Conservation (phyloP, 208 protist genomes). For the Porcisia hertigi region DNA sequence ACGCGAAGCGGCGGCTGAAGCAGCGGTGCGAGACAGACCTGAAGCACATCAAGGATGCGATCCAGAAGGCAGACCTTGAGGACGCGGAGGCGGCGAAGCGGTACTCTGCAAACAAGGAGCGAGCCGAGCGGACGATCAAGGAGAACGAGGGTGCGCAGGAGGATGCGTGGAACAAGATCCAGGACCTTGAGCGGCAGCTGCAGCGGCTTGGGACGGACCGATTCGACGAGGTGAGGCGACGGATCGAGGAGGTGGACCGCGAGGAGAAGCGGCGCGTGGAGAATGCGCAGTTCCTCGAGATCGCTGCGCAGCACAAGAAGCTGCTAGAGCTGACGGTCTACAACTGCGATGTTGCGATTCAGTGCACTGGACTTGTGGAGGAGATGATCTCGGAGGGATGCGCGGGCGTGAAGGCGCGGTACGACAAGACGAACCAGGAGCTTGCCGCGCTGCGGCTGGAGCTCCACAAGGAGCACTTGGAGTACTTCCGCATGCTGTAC, state of each 20-base stretch:
- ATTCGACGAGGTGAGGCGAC: constrained; percentile 86
- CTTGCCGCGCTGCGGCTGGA: constrained; percentile 65
- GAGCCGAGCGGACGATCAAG: no score
- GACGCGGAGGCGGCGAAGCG: no score
- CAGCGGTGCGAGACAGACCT: no score
- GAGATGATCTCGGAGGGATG: constrained; percentile 76
- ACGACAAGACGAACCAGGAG: constrained; percentile 77
- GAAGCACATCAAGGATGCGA: no score
- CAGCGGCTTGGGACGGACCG: constrained; percentile 78
- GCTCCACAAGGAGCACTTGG: constrained; percentile 84
- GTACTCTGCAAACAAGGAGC: no score
- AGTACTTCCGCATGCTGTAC: constrained; percentile 76
- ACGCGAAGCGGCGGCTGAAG: no score
- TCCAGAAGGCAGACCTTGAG: no score
- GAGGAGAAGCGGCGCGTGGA: constrained; percentile 84
- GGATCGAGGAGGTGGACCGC: constrained; percentile 82
- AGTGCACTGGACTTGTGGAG: constrained; percentile 67
- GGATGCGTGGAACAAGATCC: no score
- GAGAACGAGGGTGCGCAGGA: no score
- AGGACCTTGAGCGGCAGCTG: constrained; percentile 75
- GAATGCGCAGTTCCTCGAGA: constrained; percentile 81
- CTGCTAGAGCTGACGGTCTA: constrained; percentile 82
- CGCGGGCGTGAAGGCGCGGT: constrained; percentile 67
- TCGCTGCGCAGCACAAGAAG: constrained; percentile 81
- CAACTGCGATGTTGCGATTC: constrained; percentile 78